phyloP scores from a whole-genome alignment of 495 filamentous ascomycete genomes.

The Astrothelium macrocarpum region DNA sequence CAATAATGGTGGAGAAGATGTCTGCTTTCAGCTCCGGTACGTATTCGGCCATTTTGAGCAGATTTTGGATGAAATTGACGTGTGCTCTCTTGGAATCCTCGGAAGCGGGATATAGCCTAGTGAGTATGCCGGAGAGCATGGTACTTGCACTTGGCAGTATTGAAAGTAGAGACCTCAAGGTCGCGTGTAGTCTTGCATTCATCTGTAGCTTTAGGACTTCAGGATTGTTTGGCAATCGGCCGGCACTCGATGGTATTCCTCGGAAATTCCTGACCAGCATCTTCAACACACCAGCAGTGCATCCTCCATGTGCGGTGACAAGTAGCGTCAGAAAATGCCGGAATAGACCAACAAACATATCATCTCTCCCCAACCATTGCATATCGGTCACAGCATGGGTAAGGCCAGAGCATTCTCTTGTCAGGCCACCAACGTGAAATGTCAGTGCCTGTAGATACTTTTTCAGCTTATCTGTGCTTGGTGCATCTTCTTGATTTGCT shows the following conservation, averaged over 20 bases:
- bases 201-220: slow-evolving; percentile 14
- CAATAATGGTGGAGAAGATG: slow-evolving; percentile 72
- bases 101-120: not conserved
- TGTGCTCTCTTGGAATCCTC: not conserved
- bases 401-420: slow-evolving; percentile 62
- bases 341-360: slow-evolving; percentile 68
- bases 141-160: slow-evolving; percentile 16
- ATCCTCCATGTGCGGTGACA: slow-evolving; percentile 64
- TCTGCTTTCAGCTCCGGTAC: slow-evolving; percentile 71
- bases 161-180: slow-evolving; percentile 13
- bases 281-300: slow-evolving; percentile 51
- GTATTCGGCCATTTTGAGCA: slow-evolving; percentile 64
- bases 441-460: slow-evolving; percentile 70
- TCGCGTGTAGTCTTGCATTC: slow-evolving; percentile 15
- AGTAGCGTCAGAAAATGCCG: slow-evolving; percentile 72
- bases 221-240: slow-evolving; percentile 16
- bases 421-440: slow-evolving; percentile 59
- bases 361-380: slow-evolving; percentile 77
- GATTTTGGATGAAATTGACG: slow-evolving; percentile 14
- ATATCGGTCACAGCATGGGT: slow-evolving; percentile 62
- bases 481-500: slow-evolving; percentile 37
- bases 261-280: slow-evolving; percentile 74
- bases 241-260: slow-evolving; percentile 27
- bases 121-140: slow-evolving; percentile 5
- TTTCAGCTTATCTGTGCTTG: slow-evolving; percentile 48